Conservation (phyloP, 2,329 filamentous ascomycete genomes). For the Zasmidium citrigriseum region DNA sequence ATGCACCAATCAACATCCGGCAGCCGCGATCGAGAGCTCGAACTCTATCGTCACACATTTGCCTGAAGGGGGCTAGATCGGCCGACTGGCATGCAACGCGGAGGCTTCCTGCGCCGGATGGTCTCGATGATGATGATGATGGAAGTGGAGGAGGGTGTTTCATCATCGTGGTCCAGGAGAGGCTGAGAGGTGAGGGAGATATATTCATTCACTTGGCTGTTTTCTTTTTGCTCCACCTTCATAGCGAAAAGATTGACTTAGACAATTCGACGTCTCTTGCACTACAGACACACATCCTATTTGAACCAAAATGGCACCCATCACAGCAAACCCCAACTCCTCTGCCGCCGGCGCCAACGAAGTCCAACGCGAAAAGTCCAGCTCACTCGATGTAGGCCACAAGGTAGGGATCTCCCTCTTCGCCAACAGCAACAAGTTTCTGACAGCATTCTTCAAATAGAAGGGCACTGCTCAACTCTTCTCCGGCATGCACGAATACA, state of each 20-base stretch:
- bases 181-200: too few species aligned
- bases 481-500: conserved; percentile 17
- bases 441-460: not conserved
- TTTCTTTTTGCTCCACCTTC: not conserved
- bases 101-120: too few species aligned
- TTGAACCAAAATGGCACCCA: not conserved
- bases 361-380: conserved; percentile 9
- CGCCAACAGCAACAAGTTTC: too few species aligned
- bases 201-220: not conserved
- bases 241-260: too few species aligned
- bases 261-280: not conserved
- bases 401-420: not conserved
- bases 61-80: too few species aligned
- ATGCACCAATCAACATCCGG: not conserved
- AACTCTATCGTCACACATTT: not conserved
- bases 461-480: conserved; percentile 12
- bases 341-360: conserved; percentile 6
- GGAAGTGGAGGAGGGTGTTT: not conserved
- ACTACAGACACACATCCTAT: not conserved
- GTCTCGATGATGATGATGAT: not conserved
- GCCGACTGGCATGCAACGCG: too few species aligned
- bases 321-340: not conserved
- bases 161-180: not conserved
- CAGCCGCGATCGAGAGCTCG: not conserved
- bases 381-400: conserved; percentile 14